Percentiles rank a stretch among this genome's conserved stretches.
Evolutionary conservation across 352 stramenopile genomes (phyloP).

Genomic region (Globisporangium orthogonon): DNA sequence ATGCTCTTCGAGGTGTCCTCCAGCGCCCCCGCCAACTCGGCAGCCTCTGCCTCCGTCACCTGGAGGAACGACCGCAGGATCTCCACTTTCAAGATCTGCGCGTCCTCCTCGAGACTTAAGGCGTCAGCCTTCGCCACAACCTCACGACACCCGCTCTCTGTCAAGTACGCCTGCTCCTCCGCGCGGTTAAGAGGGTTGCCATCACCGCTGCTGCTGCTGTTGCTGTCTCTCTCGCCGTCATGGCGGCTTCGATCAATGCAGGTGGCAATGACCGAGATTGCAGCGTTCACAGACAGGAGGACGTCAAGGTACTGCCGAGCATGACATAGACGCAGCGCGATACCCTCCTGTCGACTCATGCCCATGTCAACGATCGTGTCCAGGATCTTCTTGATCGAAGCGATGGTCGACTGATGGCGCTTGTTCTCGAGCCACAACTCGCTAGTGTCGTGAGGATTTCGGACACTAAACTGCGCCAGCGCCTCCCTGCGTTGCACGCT

Average conservation of each 20-base stretch:
- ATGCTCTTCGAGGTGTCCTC: conserved; percentile 32
- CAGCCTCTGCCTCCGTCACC: conserved; percentile 18
- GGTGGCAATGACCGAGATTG: conserved; percentile 9
- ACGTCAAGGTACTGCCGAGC: conserved; percentile 15
- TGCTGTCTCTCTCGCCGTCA: background rate
- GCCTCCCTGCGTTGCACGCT: conserved; percentile 21
- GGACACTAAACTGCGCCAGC: conserved; percentile 7
- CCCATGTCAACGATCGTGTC: conserved; percentile 6
- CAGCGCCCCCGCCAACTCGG: conserved; percentile 24
- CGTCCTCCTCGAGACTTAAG: conserved; percentile 10
- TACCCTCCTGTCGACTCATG: conserved; percentile 3
- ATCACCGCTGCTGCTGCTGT: background rate
- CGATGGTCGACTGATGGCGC: conserved; percentile 10
- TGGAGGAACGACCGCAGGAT: conserved; percentile 27
- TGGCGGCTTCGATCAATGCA: conserved; percentile 5
- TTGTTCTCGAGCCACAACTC: conserved; percentile 11
- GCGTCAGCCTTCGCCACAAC: conserved; percentile 26
- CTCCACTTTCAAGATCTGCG: conserved; percentile 31
- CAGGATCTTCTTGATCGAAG: conserved; percentile 6
- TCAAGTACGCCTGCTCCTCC: conserved; percentile 4
- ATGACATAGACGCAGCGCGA: conserved; percentile 4
- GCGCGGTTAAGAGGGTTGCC: background rate
- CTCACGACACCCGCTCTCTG: conserved; percentile 20
- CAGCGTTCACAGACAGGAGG: conserved; percentile 12
- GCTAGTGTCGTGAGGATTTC: conserved; percentile 2